phyloP scores from a whole-genome alignment of 164 flowering plant genomes.

The Stephania yunnanensis region DNA sequence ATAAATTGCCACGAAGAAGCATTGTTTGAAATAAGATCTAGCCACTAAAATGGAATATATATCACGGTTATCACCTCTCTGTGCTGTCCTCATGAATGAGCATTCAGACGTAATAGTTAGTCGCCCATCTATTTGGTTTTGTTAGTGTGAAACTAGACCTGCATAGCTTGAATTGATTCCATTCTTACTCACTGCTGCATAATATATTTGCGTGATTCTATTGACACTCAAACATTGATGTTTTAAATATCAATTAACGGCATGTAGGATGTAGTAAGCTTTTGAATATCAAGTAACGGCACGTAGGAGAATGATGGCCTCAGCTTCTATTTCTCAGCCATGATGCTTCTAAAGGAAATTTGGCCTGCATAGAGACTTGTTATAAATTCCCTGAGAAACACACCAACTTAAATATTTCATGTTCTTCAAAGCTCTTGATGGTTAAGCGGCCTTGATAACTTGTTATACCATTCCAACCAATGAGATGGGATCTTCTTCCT shows the following conservation, averaged over 20 bases:
- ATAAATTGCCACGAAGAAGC: background rate
- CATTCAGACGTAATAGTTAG: background rate
- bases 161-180: background rate
- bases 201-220: background rate
- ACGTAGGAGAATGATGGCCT: background rate
- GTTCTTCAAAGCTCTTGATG: background rate
- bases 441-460: background rate
- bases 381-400: background rate
- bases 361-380: background rate
- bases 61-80: background rate
- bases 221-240: background rate
- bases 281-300: background rate
- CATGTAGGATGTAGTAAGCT: background rate
- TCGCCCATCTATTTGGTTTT: background rate
- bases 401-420: background rate
- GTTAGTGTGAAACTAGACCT: background rate
- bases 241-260: background rate
- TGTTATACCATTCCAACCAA: background rate
- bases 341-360: background rate
- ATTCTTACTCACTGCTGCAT: background rate
- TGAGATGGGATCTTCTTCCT: background rate
- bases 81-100: background rate
- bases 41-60: background rate
- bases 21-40: no score
- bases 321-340: background rate